These are phyloP conservation scores for Xerocomus cyaneibrunnescens DNA, from an alignment of 1,284 basidiomycete species.

Conservation along the genomic window DNA sequence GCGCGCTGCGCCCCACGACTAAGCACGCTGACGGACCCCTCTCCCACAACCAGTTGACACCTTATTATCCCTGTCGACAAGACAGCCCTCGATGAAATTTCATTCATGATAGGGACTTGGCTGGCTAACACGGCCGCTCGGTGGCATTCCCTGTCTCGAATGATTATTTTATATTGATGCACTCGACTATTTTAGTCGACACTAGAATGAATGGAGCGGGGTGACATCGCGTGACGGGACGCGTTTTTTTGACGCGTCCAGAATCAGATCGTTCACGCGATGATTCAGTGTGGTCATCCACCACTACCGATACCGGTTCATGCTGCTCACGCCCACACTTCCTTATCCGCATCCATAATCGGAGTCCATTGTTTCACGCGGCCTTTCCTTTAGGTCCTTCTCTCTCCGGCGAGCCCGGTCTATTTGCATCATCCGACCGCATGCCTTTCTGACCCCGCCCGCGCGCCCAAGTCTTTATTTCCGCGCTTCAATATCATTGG, in stretches of 20 bases:
- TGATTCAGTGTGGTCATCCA: slow-evolving; percentile 2
- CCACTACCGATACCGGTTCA: slow-evolving; percentile 14
- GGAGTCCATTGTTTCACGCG: slow-evolving; percentile 27
- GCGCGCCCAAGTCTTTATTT: slow-evolving; percentile 25
- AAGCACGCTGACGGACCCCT: neutral
- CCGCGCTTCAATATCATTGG: slow-evolving; percentile 17
- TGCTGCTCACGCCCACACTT: slow-evolving; percentile 12
- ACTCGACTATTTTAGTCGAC: slow-evolving; percentile 8
- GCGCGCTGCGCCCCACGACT: neutral
- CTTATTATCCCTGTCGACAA: slow-evolving; percentile 13
- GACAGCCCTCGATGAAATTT: slow-evolving; percentile 16
- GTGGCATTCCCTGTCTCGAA: slow-evolving; percentile 16
- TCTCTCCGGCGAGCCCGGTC: slow-evolving; percentile 23
- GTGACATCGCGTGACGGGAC: slow-evolving; percentile 28
- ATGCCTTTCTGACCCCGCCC: slow-evolving; percentile 27
- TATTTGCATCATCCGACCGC: slow-evolving; percentile 27
- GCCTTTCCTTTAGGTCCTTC: slow-evolving; percentile 15
- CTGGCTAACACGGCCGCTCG: slow-evolving; percentile 8
- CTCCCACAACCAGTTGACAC: slow-evolving; percentile 15
- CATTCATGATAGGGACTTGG: slow-evolving; percentile 2
- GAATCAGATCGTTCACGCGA: slow-evolving; percentile 21
- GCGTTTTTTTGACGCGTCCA: slow-evolving; percentile 29
- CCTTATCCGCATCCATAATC: slow-evolving; percentile 18
- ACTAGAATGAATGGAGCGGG: slow-evolving; percentile 12
- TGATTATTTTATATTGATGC: slow-evolving; percentile 3